phyloP scores from a whole-genome alignment of 768 basidiomycete genomes.

The Xanthoconium stramineum region DNA sequence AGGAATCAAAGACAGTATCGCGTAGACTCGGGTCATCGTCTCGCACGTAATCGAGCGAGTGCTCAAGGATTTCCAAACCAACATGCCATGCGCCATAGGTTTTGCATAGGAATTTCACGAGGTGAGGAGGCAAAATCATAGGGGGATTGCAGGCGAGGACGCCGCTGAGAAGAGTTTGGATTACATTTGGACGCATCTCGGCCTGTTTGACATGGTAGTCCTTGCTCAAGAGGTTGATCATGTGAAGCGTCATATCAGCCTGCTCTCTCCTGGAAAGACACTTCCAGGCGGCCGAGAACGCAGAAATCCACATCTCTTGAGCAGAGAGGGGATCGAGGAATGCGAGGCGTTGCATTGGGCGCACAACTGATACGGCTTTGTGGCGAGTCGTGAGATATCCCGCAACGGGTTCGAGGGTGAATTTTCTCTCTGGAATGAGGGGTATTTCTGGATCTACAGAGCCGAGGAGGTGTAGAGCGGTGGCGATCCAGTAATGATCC shows the following conservation, averaged over 20 bases:
- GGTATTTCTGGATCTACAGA: constrained; percentile 46
- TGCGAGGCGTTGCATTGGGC: constrained; percentile 76
- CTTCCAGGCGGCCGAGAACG: constrained; percentile 85
- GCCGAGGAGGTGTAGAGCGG: constrained; percentile 88
- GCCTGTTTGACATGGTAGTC: constrained; percentile 91
- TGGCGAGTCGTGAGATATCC: constrained; percentile 41
- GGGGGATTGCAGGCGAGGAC: constrained; percentile 83
- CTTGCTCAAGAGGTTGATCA: constrained; percentile 86
- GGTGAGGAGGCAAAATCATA: constrained; percentile 87
- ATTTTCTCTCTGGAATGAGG: constrained; percentile 42
- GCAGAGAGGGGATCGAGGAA: constrained; percentile 76
- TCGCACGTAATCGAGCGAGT: constrained; percentile 71
- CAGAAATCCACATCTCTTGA: constrained; percentile 82
- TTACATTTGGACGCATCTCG: constrained; percentile 85
- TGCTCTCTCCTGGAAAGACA: constrained; percentile 87
- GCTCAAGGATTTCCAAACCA: constrained; percentile 78
- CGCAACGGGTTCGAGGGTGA: constrained; percentile 30
- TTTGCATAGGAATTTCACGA: constrained; percentile 95
- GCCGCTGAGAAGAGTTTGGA: constrained; percentile 86
- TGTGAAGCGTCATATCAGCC: constrained; percentile 80
- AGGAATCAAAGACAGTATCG: constrained; percentile 83
- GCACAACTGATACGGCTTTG: constrained; percentile 55
- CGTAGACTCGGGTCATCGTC: constrained; percentile 78
- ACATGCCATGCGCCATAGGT: constrained; percentile 96
- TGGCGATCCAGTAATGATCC: constrained; percentile 91